Base-by-base conservation (phyloP, 768 basidiomycete genomes). In the Lactarius indigo region DNA sequence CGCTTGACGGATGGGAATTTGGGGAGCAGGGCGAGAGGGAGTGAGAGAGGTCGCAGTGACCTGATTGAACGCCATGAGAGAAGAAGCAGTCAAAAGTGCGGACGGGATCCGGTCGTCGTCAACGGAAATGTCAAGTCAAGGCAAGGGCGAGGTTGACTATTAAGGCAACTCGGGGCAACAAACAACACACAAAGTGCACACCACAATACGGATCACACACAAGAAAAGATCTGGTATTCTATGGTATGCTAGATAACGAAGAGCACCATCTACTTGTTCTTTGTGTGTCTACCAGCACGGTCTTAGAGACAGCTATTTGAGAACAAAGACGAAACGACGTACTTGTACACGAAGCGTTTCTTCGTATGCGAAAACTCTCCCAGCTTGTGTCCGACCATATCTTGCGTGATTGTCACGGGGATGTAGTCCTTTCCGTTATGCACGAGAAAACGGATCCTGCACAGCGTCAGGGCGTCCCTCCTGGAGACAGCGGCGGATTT, bases 361-460 rank as follows among this genome's bases (percentile, higher is more conserved):
- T 90, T 88, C 41, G 96, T 98, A 71, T 88, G 85, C 47, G 94
- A 80, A 76, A 98, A 98, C 81, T 98, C 95, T 61, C 96, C 96
- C 61, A 98, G 78, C 76, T 99, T 99, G 76, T 99, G 96, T 0
- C 96, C 96, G 1, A 99, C 94, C 96, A 98, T 98, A 76, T 98
- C 96, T 75, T 96, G 93, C 4, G 92, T 94, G 70, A 99, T 83
- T 54, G 83, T 78, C 47, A 99, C 89, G 0, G 95, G 95, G 5
- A 89, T 65, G 76, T 94, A 96, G 72, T 92, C 86, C 78, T 89
- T 93, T 41, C 96, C 96, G 71, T 98, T 98, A 78, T 99, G 95
- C 2, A 99, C 93, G 76, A 91, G 79, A 76, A 99, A 98, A 44
- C 87, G 86, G 41, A 96, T 80, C 3, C 94, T 96, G 74, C 3